Conservation (phyloP, 192 early-diverging fungal species). For the Physocladia obscura region DNA sequence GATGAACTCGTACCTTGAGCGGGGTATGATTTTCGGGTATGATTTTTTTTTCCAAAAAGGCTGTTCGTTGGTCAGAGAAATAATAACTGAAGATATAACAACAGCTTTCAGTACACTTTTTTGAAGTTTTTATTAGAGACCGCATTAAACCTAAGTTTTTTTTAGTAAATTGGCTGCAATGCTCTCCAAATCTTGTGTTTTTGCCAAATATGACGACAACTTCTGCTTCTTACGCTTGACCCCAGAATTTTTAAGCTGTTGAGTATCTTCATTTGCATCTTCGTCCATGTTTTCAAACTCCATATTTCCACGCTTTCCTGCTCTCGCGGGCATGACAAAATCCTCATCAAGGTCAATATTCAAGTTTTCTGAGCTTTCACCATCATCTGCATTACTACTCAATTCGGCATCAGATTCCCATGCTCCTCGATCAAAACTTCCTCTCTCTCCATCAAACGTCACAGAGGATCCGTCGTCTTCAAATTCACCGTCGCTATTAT, state of each 20-base stretch:
- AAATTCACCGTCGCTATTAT: conserved; percentile 21
- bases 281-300: neutral
- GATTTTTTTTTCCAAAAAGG: no score
- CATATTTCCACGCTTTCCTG: neutral
- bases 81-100: no score
- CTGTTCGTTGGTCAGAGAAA: no score
- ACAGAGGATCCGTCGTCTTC: conserved; percentile 6
- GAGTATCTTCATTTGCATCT: conserved; percentile 5
- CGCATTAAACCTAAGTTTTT: no score
- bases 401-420: conserved; percentile 28
- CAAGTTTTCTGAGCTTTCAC: conserved; percentile 1
- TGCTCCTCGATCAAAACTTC: neutral
- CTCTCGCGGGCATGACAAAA: neutral
- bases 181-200: conserved; percentile 23
- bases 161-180: conserved; percentile 3
- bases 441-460: conserved; percentile 21
- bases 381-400: conserved; percentile 28
- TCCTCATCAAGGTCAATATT: conserved; percentile 43
- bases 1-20: no score
- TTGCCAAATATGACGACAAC: conserved; percentile 7
- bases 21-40: no score
- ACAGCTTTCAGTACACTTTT: no score
- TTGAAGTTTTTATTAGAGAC: no score
- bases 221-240: conserved; percentile 22
- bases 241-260: neutral